phyloP scores from a whole-genome alignment of 2,329 filamentous ascomycete genomes.

The Neopestalotiopsis sp. region DNA sequence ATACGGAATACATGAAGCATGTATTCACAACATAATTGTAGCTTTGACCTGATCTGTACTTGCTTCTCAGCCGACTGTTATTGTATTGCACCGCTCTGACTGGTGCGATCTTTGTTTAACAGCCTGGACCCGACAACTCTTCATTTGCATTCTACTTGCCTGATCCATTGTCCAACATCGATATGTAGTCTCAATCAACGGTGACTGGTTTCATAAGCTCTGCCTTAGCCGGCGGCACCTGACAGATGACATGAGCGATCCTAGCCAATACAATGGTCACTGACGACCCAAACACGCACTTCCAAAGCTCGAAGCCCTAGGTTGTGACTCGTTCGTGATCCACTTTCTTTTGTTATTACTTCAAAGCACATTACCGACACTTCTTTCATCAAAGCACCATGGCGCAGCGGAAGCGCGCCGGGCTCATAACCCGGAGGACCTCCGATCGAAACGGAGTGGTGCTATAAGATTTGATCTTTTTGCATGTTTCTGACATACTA shows the following conservation, averaged over 20 bases:
- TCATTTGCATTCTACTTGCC: no score
- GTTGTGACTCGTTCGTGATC: slow-evolving; percentile 5
- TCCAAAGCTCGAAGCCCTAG: not conserved
- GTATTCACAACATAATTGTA: not conserved
- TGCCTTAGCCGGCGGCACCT: not conserved
- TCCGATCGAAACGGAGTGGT: slow-evolving; percentile 14
- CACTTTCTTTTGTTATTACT: not conserved
- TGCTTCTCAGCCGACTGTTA: no score
- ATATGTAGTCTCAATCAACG: no score
- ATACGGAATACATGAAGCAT: not conserved
- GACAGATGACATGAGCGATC: not conserved
- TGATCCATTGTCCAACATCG: no score
- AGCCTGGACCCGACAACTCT: no score
- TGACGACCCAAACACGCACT: not conserved
- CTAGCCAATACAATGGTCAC: slow-evolving; percentile 3
- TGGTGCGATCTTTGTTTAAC: no score
- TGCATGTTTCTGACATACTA: not conserved
- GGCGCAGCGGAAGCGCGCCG: slow-evolving; percentile 17
- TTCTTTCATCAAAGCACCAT: slow-evolving; percentile 7
- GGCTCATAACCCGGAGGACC: slow-evolving; percentile 17
- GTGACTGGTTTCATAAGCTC: no score
- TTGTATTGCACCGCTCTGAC: no score
- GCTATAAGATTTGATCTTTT: slow-evolving; percentile 1
- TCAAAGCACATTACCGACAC: not conserved
- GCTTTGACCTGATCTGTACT: no score